These are phyloP conservation scores for Clitoria ternatea DNA, from an alignment of 306 rosid species.

Conservation along the genomic window DNA sequence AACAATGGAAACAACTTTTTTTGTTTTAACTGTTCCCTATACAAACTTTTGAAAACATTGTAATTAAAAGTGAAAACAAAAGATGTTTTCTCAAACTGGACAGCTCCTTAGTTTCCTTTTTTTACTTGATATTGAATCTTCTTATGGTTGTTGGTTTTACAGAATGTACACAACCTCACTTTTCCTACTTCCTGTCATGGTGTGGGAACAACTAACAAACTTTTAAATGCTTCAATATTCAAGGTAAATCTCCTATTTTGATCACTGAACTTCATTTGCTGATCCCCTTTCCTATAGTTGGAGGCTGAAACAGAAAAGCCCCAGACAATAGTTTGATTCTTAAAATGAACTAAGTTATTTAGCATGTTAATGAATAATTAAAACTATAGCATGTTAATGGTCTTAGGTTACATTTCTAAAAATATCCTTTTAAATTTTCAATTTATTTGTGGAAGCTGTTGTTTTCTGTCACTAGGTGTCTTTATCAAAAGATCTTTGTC, in stretches of 20 bases:
- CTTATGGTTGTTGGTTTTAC: slow-evolving; percentile 32
- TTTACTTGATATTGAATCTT: slow-evolving; percentile 9
- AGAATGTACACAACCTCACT: slow-evolving; percentile 72
- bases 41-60: too few relatives aligned
- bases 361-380: neutral
- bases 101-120: slow-evolving; percentile 25
- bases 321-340: slow-evolving; percentile 15
- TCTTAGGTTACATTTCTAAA: neutral
- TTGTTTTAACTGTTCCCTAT: too few relatives aligned
- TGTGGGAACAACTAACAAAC: slow-evolving; percentile 37
- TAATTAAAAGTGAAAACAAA: too few relatives aligned
- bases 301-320: slow-evolving; percentile 11
- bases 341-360: slow-evolving; percentile 17
- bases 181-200: slow-evolving; percentile 45
- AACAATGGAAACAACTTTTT: too few relatives aligned
- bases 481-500: slow-evolving; percentile 89
- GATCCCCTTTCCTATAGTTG: neutral
- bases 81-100: too few relatives aligned
- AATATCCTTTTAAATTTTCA: neutral
- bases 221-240: slow-evolving; percentile 62
- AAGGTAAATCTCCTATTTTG: slow-evolving; percentile 55
- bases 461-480: slow-evolving; percentile 57
- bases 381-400: neutral
- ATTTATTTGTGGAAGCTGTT: slow-evolving; percentile 30
- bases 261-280: slow-evolving; percentile 14